phyloP scores from a whole-genome alignment of 78 protist species.

The Guillardia theta region DNA sequence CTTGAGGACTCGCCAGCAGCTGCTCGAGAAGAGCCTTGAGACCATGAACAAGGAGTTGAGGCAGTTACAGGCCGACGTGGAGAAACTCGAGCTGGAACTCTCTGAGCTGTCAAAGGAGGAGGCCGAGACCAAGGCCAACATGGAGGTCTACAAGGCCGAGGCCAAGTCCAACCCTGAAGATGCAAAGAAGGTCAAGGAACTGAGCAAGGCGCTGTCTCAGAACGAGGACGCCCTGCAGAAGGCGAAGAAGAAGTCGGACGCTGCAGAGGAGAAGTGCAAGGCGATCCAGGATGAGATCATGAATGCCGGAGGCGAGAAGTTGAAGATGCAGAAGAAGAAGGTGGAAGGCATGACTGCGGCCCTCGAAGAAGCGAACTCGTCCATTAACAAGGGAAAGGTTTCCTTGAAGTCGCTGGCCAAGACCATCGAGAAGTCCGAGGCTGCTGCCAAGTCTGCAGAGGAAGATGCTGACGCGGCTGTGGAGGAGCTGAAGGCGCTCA shows the following conservation, averaged over 20 bases:
- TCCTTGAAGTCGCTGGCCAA: background rate
- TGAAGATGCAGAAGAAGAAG: conserved; percentile 29
- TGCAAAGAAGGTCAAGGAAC: background rate
- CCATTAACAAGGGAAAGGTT: background rate
- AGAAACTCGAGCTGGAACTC: background rate
- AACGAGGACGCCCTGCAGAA: background rate
- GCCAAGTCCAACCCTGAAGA: background rate
- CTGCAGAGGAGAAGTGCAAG: background rate
- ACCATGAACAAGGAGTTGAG: background rate
- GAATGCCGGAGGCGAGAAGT: background rate
- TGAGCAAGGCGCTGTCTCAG: background rate
- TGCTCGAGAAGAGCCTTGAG: background rate
- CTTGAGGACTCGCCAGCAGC: background rate
- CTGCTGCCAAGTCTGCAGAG: background rate
- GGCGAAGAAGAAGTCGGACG: background rate
- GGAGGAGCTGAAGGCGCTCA: background rate
- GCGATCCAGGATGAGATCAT: background rate
- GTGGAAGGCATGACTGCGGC: background rate
- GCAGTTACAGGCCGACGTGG: background rate
- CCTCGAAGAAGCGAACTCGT: background rate
- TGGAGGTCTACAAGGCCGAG: conserved; percentile 45
- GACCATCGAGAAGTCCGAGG: conserved; percentile 18
- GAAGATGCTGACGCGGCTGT: background rate
- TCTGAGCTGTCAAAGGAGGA: conserved; percentile 38
- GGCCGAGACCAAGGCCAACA: conserved; percentile 8